Evolutionary conservation across 768 basidiomycete genomes (phyloP).

Genomic region (Guyanaporus albipodus): DNA sequence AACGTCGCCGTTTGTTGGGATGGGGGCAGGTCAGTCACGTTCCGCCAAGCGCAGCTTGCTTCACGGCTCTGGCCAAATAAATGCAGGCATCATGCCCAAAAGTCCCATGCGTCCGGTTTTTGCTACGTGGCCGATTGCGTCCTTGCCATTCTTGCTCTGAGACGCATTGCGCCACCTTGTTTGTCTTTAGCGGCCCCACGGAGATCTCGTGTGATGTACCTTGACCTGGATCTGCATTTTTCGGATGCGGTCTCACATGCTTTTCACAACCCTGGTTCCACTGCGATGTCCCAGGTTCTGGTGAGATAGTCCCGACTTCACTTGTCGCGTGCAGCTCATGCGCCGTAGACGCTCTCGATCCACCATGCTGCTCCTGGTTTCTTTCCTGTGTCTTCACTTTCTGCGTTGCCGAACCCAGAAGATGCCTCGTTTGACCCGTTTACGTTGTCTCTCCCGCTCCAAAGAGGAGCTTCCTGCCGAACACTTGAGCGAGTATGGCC

Average conservation of each 20-base stretch:
- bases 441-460: conserved; percentile 78
- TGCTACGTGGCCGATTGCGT: conserved; percentile 94
- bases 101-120: conserved; percentile 78
- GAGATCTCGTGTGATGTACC: conserved; percentile 74
- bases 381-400: conserved; percentile 63
- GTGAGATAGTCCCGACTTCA: conserved; percentile 30
- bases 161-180: conserved; percentile 33
- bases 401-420: conserved; percentile 41
- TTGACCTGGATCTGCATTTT: conserved; percentile 91
- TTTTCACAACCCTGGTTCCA: conserved; percentile 44
- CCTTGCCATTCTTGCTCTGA: conserved; percentile 72
- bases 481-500: conserved; percentile 67
- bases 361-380: conserved; percentile 84
- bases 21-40: conserved; percentile 64
- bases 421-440: conserved; percentile 46
- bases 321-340: not conserved
- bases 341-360: conserved; percentile 66
- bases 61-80: not conserved
- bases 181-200: conserved; percentile 18
- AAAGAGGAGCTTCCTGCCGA: conserved; percentile 57
- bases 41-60: not conserved
- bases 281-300: conserved; percentile 42
- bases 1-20: conserved; percentile 85
- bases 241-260: conserved; percentile 85
- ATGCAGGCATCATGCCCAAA: conserved; percentile 76